Evolutionary conservation across 805 yeast species (phyloP).

Genomic region (Kazachstania bromeliacearum): DNA sequence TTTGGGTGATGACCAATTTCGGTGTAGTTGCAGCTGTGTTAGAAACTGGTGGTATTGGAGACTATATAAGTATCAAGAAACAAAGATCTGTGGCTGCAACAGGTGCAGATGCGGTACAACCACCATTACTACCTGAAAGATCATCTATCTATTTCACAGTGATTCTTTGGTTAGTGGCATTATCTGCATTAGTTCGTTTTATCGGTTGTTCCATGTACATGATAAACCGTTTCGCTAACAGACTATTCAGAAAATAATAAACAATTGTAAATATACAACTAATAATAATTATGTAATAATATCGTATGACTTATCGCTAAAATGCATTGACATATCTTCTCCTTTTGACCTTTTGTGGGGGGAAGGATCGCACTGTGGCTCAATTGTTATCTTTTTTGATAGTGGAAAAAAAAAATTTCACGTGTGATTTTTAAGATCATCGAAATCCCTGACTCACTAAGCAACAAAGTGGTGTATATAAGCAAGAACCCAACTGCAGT

Average conservation of each 20-base stretch:
- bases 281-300: no score
- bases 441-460: no score
- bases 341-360: no score
- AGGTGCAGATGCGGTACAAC: constrained; percentile 7
- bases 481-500: no score
- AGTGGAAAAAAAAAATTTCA: no score
- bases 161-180: constrained; percentile 88
- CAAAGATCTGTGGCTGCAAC: constrained; percentile 6
- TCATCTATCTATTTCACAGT: constrained; percentile 68
- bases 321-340: no score
- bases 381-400: no score
- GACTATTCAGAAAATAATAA: constrained; percentile 6
- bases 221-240: constrained; percentile 27
- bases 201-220: constrained; percentile 62
- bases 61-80: constrained; percentile 25
- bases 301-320: no score
- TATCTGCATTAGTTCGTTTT: constrained; percentile 75
- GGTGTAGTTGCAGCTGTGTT: constrained; percentile 74
- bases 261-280: no score
- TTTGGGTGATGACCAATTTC: constrained; percentile 85
- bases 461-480: no score
- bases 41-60: constrained; percentile 69
- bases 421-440: no score
- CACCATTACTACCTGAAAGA: constrained; percentile 31
- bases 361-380: no score